Evolutionary conservation across 2,329 filamentous ascomycete species (phyloP), one percentile per base, ranked within the genome.

Genomic region (Xylariaceae sp.): DNA sequence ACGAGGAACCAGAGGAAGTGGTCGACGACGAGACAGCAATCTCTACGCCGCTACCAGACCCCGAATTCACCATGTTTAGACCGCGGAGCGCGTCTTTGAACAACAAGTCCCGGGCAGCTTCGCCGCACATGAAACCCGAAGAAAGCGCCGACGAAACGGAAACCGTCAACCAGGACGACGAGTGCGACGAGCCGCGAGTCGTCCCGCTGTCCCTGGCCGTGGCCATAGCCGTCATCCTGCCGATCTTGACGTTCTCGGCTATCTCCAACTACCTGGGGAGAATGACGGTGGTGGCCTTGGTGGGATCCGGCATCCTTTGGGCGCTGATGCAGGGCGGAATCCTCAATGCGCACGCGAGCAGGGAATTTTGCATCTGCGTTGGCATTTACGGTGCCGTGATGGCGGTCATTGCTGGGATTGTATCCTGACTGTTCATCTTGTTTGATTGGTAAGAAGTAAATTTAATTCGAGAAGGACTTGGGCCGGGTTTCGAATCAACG

Each of bases 191-290:
- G 6, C 52, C 57, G 19, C 32, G 9, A 4, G 50, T 67, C 6
- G 61, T 63, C 3, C 65, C 60, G 2, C 56, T 79, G 3, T 78
- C 81, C 7, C 65, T 77, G 19, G 77, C 80, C 0, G 71, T 81
- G 9, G 80, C 80, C 0, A 73, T 77, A 0, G 78, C 80, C 0
- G 74, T 88, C 1, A 70, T 88, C 5, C 71, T 85, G 0, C 85
- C 86, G 0, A 74, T 87, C 1, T 65, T 88, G 7, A 78, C 82
- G 0, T 89, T 88, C 65, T 70, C 78, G 4, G 75, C 85, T 20
- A 81, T 88, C 19, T 76, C 80, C 0, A 78, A 80, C 5, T 84
- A 87, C 57, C 67, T 80, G 0, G 82, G 80, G 1, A 78, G 85
- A n/a, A 77, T 88, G 60, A 79, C 79, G 0, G 78, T 88, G 2